phyloP scores from a whole-genome alignment of 2,329 filamentous ascomycete species.

The Colletotrichum abscissum region DNA sequence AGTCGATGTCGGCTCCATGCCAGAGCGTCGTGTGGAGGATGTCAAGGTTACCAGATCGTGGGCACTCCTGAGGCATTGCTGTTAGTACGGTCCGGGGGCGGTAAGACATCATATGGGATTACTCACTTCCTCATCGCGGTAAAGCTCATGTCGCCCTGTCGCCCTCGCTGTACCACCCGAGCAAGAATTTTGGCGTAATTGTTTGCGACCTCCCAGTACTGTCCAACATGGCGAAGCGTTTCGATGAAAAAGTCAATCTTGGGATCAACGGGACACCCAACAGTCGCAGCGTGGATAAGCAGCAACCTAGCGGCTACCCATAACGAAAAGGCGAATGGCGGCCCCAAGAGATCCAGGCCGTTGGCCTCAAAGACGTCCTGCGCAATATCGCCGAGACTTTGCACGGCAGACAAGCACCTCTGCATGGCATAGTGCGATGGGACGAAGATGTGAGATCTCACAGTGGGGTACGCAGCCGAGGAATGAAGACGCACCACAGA shows the following conservation, averaged over 20 bases:
- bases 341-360: conserved; percentile 54
- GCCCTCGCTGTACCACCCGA: conserved; percentile 49
- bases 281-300: conserved; percentile 53
- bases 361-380: conserved; percentile 56
- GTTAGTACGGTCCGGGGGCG: conserved; percentile 20
- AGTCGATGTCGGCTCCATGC: conserved; percentile 51
- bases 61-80: conserved; percentile 45
- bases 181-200: conserved; percentile 54
- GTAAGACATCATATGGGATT: not conserved
- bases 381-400: conserved; percentile 55
- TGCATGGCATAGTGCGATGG: conserved; percentile 59
- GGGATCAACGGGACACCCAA: conserved; percentile 49
- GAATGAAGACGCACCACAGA: conserved; percentile 57
- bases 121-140: conserved; percentile 53
- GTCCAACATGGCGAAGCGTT: conserved; percentile 52
- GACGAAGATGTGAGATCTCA: conserved; percentile 53
- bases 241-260: conserved; percentile 57
- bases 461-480: conserved; percentile 54
- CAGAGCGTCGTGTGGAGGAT: conserved; percentile 48
- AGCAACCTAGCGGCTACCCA: conserved; percentile 56
- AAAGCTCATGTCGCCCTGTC: conserved; percentile 50
- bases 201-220: conserved; percentile 56
- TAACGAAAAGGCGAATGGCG: conserved; percentile 56
- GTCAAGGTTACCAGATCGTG: conserved; percentile 52
- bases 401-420: conserved; percentile 55